Base-by-base conservation (phyloP, 495 filamentous ascomycete species). In the Trichoderma reesei region DNA sequence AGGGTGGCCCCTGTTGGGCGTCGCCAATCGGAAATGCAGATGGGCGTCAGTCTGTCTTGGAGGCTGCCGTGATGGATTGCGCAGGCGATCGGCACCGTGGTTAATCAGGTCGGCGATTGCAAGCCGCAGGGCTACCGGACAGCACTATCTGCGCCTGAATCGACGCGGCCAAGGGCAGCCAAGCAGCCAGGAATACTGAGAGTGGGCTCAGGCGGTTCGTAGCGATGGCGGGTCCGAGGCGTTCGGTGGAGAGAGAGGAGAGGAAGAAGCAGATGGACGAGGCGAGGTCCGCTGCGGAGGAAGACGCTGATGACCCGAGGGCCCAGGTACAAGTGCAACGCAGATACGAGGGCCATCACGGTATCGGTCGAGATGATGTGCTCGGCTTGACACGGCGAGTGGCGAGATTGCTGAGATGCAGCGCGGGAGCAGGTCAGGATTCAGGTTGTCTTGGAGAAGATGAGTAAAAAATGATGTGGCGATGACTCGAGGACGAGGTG, bases 1-100 rank as follows among this genome's bases (percentile, higher is more conserved):
- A 56, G 51, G 51, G 34, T 33, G 20, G 11, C 26, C 51, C 51
- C 51, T 56, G 51, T 56, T n/a, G 6, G 26, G 11, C 14, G 16
- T 56, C 31, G 51, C 51, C 51, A 56, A 56, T 56, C 51, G 51
- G 51, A 56, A 34, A 56, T 33, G 26, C 51, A 56, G 51, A 56
- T 34, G 11, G 9, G 51, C 5, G 0, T 34, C 51, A 56, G 51
- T 34, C 1, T 26, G 51, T 34, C 51, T 34, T 56, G 14, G 38
- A 11, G 6, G 38, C 38, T 11, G 11, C 11, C 11, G 11, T 39
- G 38, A 39, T 11, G 38, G 38, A 39, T 39, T 39, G 6, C 6
- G 38, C 38, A 39, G 11, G 38, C 38, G 38, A 39, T 39, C 38
- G 38, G 38, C 38, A 39, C 38, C 26, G 11, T 39, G 6, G n/a